phyloP scores from a whole-genome alignment of 1,139 yeast genomes.

The Scheffersomyces segobiensis region DNA sequence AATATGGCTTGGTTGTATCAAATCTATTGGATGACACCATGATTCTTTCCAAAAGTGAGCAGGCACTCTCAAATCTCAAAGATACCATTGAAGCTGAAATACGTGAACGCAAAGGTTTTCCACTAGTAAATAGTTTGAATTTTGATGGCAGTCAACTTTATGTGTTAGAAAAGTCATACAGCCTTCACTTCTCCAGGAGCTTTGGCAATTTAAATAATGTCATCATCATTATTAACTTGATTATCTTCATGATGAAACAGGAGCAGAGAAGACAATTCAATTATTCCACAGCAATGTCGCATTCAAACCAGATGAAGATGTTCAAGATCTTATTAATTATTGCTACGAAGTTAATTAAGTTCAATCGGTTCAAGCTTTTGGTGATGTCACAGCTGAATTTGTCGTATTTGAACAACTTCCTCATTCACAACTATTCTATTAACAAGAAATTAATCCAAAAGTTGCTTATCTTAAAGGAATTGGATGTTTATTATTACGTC shows the following conservation, averaged over 20 bases:
- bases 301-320: slow-evolving; percentile 16
- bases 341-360: slow-evolving; percentile 32
- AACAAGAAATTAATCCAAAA: slow-evolving; percentile 39
- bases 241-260: slow-evolving; percentile 27
- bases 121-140: slow-evolving; percentile 10
- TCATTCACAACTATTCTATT: slow-evolving; percentile 36
- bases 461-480: slow-evolving; percentile 34
- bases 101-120: slow-evolving; percentile 1
- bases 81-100: not conserved
- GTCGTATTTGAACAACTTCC: slow-evolving; percentile 28
- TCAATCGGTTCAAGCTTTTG: slow-evolving; percentile 22
- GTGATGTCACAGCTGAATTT: slow-evolving; percentile 28
- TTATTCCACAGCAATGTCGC: slow-evolving; percentile 2
- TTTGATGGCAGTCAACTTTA: slow-evolving; percentile 15
- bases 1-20: slow-evolving; percentile 41
- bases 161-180: slow-evolving; percentile 9
- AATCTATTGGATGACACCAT: slow-evolving; percentile 45
- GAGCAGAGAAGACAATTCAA: slow-evolving; percentile 8
- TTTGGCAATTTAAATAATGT: slow-evolving; percentile 11
- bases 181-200: slow-evolving; percentile 8
- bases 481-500: slow-evolving; percentile 16
- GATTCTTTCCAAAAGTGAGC: slow-evolving; percentile 47
- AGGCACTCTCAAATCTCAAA: slow-evolving; percentile 19
- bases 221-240: slow-evolving; percentile 20
- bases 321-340: slow-evolving; percentile 36